Percentiles rank a stretch among this genome's conserved stretches.
These are phyloP conservation scores for Copromyces sp. DNA, from an alignment of 495 filamentous ascomycete genomes.

Conservation along the genomic window DNA sequence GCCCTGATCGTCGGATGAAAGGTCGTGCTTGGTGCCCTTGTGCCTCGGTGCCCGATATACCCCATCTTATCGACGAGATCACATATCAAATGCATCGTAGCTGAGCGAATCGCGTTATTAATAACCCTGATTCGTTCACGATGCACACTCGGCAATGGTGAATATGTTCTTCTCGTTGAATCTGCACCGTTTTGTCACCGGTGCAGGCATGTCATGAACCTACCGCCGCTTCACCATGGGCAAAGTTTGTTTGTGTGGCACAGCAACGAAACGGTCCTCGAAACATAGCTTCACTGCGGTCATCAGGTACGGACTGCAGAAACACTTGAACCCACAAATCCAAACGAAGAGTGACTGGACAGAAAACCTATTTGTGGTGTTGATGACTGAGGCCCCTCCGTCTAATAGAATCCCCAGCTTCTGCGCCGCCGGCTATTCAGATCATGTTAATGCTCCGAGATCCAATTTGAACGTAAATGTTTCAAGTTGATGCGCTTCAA, in stretches of 20 bases:
- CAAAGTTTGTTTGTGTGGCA: not conserved
- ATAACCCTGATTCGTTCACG: too few species aligned
- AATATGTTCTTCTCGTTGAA: not conserved
- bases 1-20: too few species aligned
- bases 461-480: not conserved
- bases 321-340: not conserved
- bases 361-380: not conserved
- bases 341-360: not conserved
- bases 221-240: not conserved
- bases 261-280: not conserved
- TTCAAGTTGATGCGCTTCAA: not conserved
- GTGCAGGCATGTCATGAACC: not conserved
- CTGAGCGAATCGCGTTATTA: too few species aligned
- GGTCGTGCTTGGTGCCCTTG: too few species aligned
- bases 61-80: too few species aligned
- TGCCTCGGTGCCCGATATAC: too few species aligned
- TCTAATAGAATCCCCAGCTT: not conserved
- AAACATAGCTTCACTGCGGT: not conserved
- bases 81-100: too few species aligned
- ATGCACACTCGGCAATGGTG: too few species aligned
- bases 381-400: not conserved
- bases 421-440: not conserved
- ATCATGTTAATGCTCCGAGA: not conserved
- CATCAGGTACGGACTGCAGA: not conserved
- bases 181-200: not conserved